Evolutionary conservation across 2,329 filamentous ascomycete species (phyloP).

Genomic region (Penicillium fuscoglaucum): DNA sequence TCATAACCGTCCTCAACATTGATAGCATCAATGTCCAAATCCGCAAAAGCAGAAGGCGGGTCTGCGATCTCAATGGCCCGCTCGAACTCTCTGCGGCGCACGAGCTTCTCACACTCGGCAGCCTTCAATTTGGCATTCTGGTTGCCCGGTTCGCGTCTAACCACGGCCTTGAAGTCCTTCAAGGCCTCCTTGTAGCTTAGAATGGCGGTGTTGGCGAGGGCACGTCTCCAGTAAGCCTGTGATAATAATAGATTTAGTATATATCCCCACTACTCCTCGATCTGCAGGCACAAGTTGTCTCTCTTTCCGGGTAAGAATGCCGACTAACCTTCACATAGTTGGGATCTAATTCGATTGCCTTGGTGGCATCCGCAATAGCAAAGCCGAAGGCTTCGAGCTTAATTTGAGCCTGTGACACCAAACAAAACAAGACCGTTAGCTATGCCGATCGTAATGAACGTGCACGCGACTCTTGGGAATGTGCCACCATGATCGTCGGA

Average conservation of each 20-base stretch:
- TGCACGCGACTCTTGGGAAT: conserved; percentile 10
- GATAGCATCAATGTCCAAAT: conserved; percentile 84
- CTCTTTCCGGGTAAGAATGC: conserved; percentile 2
- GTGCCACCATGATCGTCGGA: conserved; percentile 21
- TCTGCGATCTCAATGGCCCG: conserved; percentile 93
- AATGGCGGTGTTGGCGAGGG: conserved; percentile 87
- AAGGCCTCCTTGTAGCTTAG: conserved; percentile 84
- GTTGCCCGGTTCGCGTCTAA: conserved; percentile 82
- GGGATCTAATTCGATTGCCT: conserved; percentile 85
- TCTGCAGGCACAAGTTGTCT: not conserved
- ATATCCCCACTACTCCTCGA: not conserved
- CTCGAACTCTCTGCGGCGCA: conserved; percentile 88
- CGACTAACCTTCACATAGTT: conserved; percentile 76
- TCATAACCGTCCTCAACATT: conserved; percentile 81
- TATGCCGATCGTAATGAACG: not conserved
- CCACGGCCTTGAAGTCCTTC: conserved; percentile 87
- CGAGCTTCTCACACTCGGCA: conserved; percentile 90
- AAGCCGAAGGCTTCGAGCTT: conserved; percentile 95
- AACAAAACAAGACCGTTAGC: conserved; percentile 5
- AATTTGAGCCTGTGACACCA: conserved; percentile 70
- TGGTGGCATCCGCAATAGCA: conserved; percentile 85
- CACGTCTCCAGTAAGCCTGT: conserved; percentile 91
- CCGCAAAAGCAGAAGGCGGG: conserved; percentile 87
- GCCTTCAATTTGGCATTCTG: conserved; percentile 89
- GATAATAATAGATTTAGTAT: not conserved